Conservation (phyloP, 2,329 filamentous ascomycete genomes). For the Pestalotiopsis sp. region DNA sequence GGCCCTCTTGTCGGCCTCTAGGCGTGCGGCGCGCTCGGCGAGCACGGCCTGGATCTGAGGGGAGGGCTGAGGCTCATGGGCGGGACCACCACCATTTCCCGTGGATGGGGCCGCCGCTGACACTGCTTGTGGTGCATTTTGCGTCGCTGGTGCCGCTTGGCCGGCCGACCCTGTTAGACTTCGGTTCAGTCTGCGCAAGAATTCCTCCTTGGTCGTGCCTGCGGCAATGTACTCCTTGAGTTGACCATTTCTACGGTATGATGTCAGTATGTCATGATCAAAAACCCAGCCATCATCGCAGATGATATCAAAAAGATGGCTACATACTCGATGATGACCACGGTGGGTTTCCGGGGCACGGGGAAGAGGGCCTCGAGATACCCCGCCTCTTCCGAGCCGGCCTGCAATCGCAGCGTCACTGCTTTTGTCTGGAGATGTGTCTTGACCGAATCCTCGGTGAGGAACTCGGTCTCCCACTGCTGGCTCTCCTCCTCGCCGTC, state of each 20-base stretch:
- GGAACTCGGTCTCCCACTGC: constrained; percentile 73
- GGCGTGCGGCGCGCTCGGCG: constrained; percentile 53
- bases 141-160: constrained; percentile 14
- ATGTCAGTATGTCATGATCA: background rate
- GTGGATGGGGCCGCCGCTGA: too few relatives aligned
- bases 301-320: background rate
- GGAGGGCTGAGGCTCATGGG: background rate
- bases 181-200: constrained; percentile 57
- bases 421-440: constrained; percentile 62
- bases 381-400: constrained; percentile 78
- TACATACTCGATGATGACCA: constrained; percentile 75
- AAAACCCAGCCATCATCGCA: background rate
- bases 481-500: constrained; percentile 72
- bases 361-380: constrained; percentile 85
- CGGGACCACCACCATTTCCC: background rate
- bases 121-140: background rate
- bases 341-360: constrained; percentile 74
- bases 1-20: constrained; percentile 47
- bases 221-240: constrained; percentile 76
- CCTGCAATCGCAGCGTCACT: constrained; percentile 70
- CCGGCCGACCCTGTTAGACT: constrained; percentile 36
- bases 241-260: constrained; percentile 61
- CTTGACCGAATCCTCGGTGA: constrained; percentile 59
- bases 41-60: constrained; percentile 40
- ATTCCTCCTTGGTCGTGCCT: constrained; percentile 67